Evolutionary conservation across 176 grass and related monocot genomes (phyloP).

Genomic region (Paspalum notatum): DNA sequence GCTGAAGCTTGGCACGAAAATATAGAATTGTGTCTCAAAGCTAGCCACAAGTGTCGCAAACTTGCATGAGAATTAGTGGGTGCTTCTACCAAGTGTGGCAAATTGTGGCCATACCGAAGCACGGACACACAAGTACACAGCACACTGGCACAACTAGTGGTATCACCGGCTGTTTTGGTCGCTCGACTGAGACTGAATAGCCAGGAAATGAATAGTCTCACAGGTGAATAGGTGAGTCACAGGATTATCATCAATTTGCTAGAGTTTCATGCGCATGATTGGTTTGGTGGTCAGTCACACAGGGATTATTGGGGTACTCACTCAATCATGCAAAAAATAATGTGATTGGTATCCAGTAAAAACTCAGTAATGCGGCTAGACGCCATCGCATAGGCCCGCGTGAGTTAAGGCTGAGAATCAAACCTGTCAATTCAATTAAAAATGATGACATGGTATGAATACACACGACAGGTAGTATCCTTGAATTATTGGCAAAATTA

Average conservation of each 20-base stretch:
- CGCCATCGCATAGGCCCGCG: background rate
- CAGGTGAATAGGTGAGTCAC: background rate
- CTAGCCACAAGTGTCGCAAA: too few species aligned
- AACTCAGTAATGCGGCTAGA: background rate
- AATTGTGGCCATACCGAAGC: too few species aligned
- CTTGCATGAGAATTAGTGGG: too few species aligned
- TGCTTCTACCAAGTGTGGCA: too few species aligned
- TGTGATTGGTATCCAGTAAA: background rate
- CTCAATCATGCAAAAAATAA: background rate
- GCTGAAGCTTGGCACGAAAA: background rate
- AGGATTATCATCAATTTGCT: too few species aligned
- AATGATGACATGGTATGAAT: constrained; percentile 15
- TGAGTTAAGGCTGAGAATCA: constrained; percentile 1
- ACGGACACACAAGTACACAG: background rate
- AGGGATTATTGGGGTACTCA: background rate
- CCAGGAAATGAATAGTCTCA: background rate
- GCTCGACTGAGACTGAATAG: background rate
- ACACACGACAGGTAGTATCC: background rate
- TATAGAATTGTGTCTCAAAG: background rate
- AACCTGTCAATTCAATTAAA: constrained; percentile 1
- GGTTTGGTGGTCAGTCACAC: background rate
- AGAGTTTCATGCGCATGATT: background rate
- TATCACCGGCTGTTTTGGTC: background rate
- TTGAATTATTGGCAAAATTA: constrained; percentile 6
- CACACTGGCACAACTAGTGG: too few species aligned